Base-by-base conservation (phyloP, 768 basidiomycete genomes). In the Suillus alpinus region DNA sequence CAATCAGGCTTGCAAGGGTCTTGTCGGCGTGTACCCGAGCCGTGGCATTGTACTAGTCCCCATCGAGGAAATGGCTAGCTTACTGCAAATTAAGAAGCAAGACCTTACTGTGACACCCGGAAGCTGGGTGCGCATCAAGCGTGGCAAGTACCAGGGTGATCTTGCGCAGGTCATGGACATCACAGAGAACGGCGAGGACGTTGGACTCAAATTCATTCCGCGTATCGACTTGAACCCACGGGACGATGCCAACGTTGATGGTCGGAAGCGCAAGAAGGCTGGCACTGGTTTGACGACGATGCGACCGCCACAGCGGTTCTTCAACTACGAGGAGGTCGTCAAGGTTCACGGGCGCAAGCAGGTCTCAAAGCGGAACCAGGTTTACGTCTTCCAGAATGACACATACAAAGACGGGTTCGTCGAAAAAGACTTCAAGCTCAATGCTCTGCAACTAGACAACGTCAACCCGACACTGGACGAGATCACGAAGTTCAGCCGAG, bases 401-500 rank as follows among this genome's bases (percentile, higher is more conserved):
- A 94, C 94, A 1, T 98, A 91, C 79, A 89, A 87, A 67, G 91
- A 97, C 59, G 97, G 97, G 2, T 96, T 96, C 74, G 85, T 96
- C 68, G 92, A 97, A 77, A 98, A 98, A 76, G 96, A 98, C 72
- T 88, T 96, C 81, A 91, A 91, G 68, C 71, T 95, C 53, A 86
- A 82, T 50, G 87, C 84, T 1, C 76, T 97, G 43, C 85, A 86
- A 56, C 75, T 88, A 56, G 97, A 99, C 64, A 89, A 95, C 68
- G 90, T 99, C 40, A 91, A 94, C 63, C 97, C 97, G 1, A 97
- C 94, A 5, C 79, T 99, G 60, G 97, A 98, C 69, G 97, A 99
- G 74, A 94, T 99, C 72, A 93, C 94, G 0, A 86, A 87, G 60
- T 99, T 98, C 76, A 85, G 88, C 6, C 81, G 87, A 49, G 84